phyloP scores from a whole-genome alignment of 2,329 filamentous ascomycete genomes.

The Dactylonectria estremocensis region DNA sequence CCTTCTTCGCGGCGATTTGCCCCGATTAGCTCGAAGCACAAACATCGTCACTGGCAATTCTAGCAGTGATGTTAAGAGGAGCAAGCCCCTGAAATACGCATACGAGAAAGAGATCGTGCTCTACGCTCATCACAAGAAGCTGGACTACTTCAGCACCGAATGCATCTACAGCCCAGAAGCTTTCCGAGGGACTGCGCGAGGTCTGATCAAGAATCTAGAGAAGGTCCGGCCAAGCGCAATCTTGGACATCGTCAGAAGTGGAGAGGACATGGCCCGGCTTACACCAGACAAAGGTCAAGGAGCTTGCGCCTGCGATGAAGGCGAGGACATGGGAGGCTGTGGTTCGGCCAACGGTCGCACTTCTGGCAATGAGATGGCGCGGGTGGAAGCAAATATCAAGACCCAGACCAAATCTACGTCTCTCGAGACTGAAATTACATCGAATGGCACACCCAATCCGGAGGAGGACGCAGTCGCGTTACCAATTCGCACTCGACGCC shows the following conservation, averaged over 20 bases:
- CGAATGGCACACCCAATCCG: slow-evolving; percentile 37
- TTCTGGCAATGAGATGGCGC: slow-evolving; percentile 83
- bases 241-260: slow-evolving; percentile 92
- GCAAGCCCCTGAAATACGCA: slow-evolving; percentile 97
- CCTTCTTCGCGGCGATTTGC: slow-evolving; percentile 88
- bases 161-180: slow-evolving; percentile 99
- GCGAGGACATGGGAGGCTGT: slow-evolving; percentile 75
- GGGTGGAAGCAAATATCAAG: slow-evolving; percentile 75
- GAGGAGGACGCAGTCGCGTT: slow-evolving; percentile 53
- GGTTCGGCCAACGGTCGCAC: slow-evolving; percentile 75
- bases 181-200: slow-evolving; percentile 92
- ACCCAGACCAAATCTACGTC: slow-evolving; percentile 36
- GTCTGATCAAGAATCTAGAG: slow-evolving; percentile 95
- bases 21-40: slow-evolving; percentile 88
- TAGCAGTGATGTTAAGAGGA: slow-evolving; percentile 91
- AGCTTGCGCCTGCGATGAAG: slow-evolving; percentile 56
- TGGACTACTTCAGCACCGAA: slow-evolving; percentile 98
- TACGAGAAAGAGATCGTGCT: slow-evolving; percentile 99
- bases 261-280: slow-evolving; percentile 95
- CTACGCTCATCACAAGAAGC: slow-evolving; percentile 95
- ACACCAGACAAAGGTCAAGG: slow-evolving; percentile 57
- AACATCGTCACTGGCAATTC: slow-evolving; percentile 87
- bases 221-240: slow-evolving; percentile 94
- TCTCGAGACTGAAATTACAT: slow-evolving; percentile 54
- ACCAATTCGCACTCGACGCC: slow-evolving; percentile 50